Evolutionary conservation across 2,329 filamentous ascomycete genomes (phyloP), one percentile per base, ranked within the genome.

Genomic region (Verticillium tricorpus): DNA sequence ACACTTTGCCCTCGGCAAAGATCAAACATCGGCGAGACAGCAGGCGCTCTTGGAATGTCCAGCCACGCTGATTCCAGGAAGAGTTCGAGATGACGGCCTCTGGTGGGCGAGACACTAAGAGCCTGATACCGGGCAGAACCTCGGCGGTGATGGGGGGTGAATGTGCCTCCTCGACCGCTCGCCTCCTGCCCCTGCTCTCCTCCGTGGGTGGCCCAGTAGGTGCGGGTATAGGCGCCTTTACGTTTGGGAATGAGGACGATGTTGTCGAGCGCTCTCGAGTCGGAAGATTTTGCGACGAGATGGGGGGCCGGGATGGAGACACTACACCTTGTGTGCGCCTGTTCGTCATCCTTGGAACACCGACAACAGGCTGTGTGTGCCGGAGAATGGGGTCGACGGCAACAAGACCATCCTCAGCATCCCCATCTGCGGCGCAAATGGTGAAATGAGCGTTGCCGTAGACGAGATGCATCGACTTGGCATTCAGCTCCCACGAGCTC

Each of bases 361-460:
- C 9, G 14, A 9, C 34, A 35, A 35, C 14, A 63, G 60, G 34
- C 61, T 62, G 56, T 2, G 73, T 69, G 58, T 72, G 68, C 2
- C 71, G 69, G 58, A 76, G 75, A 14, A 76, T 68, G 1, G 67
- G 37, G 58, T 74, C 64, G 73, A 75, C 75, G 37, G 64, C 34
- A 6, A 67, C 65, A 2, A 68, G 60, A 0, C 61, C 62, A 0
- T 62, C 59, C 2, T 37, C 55, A 2, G 55, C 61, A 5, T 61
- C 56, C 2, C 34, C 34, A 35, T 35, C 34, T 11, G 34, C 34
- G 34, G 34, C 34, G 14, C 34, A 70, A 5, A 82, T 75, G 17
- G 76, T 79, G 34, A 81, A 72, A 56, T 76, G 75, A 12, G 79
- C 74, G 61, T 78, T 77, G 28, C 74, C 68, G 66, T 80, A 81